Evolutionary conservation across 345 rosid genomes (phyloP).

Genomic region (Mangifera indica): DNA sequence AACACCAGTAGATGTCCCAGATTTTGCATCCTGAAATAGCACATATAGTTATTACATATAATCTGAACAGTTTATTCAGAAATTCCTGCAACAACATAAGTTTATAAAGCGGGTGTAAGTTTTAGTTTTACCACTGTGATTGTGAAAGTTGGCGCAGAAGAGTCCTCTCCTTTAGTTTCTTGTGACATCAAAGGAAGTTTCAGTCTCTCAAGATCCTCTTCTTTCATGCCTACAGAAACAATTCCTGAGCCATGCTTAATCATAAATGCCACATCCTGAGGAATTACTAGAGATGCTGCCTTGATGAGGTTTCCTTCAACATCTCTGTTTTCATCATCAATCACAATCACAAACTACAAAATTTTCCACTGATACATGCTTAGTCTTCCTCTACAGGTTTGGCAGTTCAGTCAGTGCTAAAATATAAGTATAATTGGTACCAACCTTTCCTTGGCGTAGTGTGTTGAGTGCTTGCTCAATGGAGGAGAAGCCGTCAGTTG

Average conservation of each 20-base stretch:
- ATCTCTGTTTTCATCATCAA: slow-evolving; percentile 75
- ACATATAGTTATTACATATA: not conserved
- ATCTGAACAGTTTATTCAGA: not conserved
- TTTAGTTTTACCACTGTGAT: slow-evolving; percentile 57
- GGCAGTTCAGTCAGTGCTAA: not conserved
- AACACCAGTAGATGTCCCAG: slow-evolving; percentile 67
- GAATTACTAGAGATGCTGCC: slow-evolving; percentile 62
- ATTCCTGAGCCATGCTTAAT: slow-evolving; percentile 77
- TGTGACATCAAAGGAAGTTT: slow-evolving; percentile 84
- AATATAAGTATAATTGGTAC: not conserved
- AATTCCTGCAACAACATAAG: not conserved
- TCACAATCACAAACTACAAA: slow-evolving; percentile 77
- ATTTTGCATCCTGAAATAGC: slow-evolving; percentile 57
- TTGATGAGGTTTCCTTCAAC: slow-evolving; percentile 79
- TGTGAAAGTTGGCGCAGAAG: slow-evolving; percentile 85
- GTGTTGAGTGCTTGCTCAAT: slow-evolving; percentile 60
- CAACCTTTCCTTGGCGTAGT: slow-evolving; percentile 70
- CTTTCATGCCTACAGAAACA: slow-evolving; percentile 77
- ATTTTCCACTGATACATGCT: slow-evolving; percentile 19
- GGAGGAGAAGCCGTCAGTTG: slow-evolving; percentile 68
- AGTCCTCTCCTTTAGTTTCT: slow-evolving; percentile 67
- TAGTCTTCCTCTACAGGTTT: not conserved
- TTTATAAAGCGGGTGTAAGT: not conserved
- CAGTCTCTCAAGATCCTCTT: slow-evolving; percentile 69
- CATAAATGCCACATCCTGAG: slow-evolving; percentile 60